These are phyloP conservation scores for Endogone sp. DNA, from an alignment of 192 early-diverging fungal genomes.

Conservation along the genomic window DNA sequence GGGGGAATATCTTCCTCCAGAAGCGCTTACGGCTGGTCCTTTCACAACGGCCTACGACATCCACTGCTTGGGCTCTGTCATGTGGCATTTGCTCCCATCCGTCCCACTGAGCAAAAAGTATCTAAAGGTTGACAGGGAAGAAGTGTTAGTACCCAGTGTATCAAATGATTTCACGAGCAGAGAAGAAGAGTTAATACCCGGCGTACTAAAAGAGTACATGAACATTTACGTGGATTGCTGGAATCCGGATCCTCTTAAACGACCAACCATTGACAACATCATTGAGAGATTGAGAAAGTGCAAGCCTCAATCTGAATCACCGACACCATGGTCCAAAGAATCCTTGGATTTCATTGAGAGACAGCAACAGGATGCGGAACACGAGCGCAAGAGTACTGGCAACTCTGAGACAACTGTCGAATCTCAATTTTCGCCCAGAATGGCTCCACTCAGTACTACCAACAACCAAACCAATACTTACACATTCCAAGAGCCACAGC, in stretches of 20 bases:
- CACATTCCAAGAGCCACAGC: no score
- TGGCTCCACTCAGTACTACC: no score
- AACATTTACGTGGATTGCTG: background rate
- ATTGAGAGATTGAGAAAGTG: background rate
- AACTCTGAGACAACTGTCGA: no score
- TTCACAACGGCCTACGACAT: background rate
- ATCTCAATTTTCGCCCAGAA: no score
- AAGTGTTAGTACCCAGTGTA: background rate
- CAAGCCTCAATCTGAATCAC: background rate
- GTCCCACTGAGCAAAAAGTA: background rate
- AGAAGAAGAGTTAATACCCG: background rate
- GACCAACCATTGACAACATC: background rate
- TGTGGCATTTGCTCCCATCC: background rate
- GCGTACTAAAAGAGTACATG: background rate
- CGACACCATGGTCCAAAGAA: background rate
- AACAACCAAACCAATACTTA: no score
- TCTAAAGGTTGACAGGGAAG: no score
- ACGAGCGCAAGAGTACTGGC: no score
- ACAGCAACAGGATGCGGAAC: background rate
- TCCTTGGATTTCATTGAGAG: background rate
- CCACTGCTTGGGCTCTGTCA: background rate
- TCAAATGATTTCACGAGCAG: background rate
- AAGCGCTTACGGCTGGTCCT: background rate
- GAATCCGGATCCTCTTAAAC: background rate
- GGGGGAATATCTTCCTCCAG: background rate